Evolutionary conservation across 208 protist species (phyloP).

Genomic region (Balamuthia mandrillaris): DNA sequence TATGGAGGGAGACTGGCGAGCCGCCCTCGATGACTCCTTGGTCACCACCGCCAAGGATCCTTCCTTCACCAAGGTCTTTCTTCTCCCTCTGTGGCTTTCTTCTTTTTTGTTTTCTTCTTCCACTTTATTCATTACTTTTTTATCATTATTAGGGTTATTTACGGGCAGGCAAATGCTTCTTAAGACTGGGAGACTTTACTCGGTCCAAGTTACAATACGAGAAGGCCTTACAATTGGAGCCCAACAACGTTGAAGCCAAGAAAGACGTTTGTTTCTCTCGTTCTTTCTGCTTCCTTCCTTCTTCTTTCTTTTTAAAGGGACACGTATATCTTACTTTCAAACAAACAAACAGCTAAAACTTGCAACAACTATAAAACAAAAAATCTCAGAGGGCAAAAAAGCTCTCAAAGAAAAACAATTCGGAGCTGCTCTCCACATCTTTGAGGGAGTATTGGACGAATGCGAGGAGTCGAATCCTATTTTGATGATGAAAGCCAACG

Average conservation of each 20-base stretch:
- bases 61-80: not conserved
- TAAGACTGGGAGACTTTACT: slow-evolving; percentile 44
- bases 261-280: not conserved
- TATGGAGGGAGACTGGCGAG: not conserved
- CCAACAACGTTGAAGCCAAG: not conserved
- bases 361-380: not conserved
- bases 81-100: no score
- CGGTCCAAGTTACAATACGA: slow-evolving; percentile 19
- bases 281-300: no score
- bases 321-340: not conserved
- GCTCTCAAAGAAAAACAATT: not conserved
- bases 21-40: slow-evolving; percentile 24
- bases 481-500: slow-evolving; percentile 13
- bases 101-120: no score
- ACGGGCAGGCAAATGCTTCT: slow-evolving; percentile 47
- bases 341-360: not conserved
- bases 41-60: not conserved
- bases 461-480: not conserved
- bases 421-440: not conserved
- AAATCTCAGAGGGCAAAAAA: not conserved
- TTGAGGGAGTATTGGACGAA: slow-evolving; percentile 28
- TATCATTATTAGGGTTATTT: slow-evolving; percentile 28
- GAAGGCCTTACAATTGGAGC: not conserved
- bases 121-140: not conserved
- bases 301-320: not conserved